phyloP scores from a whole-genome alignment of 1,139 yeast genomes.

The Diutina siamensis region DNA sequence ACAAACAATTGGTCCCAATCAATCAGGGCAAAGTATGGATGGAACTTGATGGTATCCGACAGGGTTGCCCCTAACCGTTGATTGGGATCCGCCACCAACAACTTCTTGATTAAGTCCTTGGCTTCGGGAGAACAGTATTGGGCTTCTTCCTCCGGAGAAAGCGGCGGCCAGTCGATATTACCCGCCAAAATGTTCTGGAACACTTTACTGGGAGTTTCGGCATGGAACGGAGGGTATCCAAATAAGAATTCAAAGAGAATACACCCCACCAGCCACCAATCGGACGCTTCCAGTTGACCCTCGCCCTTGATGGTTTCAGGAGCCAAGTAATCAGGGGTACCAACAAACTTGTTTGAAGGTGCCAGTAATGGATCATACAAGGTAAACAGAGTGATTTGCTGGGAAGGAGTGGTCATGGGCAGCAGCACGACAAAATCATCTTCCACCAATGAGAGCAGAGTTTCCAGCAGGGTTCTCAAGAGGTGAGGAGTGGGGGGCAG shows the following conservation, averaged over 20 bases:
- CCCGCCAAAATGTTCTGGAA: constrained; percentile 70
- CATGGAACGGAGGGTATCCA: constrained; percentile 95
- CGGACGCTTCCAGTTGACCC: constrained; percentile 79
- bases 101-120: constrained; percentile 53
- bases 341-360: constrained; percentile 56
- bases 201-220: constrained; percentile 65
- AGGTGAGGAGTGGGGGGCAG: constrained; percentile 25
- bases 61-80: constrained; percentile 67
- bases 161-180: constrained; percentile 74
- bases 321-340: constrained; percentile 95
- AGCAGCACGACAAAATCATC: constrained; percentile 21
- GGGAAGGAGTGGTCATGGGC: constrained; percentile 7
- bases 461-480: constrained; percentile 41
- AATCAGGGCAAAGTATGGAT: constrained; percentile 63
- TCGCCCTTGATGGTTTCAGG: constrained; percentile 89
- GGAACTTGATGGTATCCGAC: constrained; percentile 64
- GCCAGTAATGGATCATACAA: constrained; percentile 56
- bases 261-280: constrained; percentile 99
- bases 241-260: constrained; percentile 83
- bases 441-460: constrained; percentile 43
- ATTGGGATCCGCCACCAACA: constrained; percentile 53
- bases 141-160: constrained; percentile 36
- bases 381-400: constrained; percentile 31
- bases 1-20: constrained; percentile 64
- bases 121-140: constrained; percentile 56